Percentiles rank a stretch among this genome's conserved stretches.
These are phyloP conservation scores for Pseudopithomyces maydicus DNA, from an alignment of 2,329 filamentous ascomycete genomes.

Conservation along the genomic window DNA sequence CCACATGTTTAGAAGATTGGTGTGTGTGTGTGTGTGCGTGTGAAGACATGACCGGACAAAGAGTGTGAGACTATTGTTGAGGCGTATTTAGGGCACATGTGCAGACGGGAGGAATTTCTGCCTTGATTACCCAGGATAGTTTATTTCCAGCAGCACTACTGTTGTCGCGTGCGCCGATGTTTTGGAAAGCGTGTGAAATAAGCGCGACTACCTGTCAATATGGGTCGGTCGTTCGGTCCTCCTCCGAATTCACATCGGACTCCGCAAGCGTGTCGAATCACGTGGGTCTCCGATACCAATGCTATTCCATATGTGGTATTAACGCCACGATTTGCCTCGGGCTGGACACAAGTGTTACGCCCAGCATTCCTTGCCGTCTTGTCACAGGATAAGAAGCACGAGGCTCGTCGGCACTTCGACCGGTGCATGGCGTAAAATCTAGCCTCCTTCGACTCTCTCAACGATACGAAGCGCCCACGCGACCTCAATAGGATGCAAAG, in stretches of 20 bases:
- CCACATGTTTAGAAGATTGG: too few relatives aligned
- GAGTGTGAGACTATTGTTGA: slow-evolving; percentile 6
- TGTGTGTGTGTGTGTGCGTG: too few relatives aligned
- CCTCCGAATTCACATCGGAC: background rate
- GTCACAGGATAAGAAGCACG: background rate
- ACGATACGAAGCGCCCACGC: background rate
- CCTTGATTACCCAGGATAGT: background rate
- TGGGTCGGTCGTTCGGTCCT: background rate
- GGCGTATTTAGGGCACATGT: background rate
- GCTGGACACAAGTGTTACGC: background rate
- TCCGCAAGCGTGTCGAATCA: background rate
- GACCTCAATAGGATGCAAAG: background rate
- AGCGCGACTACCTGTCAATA: background rate
- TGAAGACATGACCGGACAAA: slow-evolving; percentile 3
- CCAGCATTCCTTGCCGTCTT: background rate
- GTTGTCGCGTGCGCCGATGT: slow-evolving; percentile 1
- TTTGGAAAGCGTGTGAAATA: background rate
- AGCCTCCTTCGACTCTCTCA: background rate
- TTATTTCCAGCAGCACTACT: background rate
- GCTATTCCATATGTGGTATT: background rate
- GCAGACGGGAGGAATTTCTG: too few relatives aligned
- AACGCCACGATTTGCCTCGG: background rate
- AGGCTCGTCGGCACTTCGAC: background rate
- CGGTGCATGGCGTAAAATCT: background rate
- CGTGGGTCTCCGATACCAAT: background rate